Conservation (phyloP, 768 basidiomycete species). For the Atractiella rhizophila region DNA sequence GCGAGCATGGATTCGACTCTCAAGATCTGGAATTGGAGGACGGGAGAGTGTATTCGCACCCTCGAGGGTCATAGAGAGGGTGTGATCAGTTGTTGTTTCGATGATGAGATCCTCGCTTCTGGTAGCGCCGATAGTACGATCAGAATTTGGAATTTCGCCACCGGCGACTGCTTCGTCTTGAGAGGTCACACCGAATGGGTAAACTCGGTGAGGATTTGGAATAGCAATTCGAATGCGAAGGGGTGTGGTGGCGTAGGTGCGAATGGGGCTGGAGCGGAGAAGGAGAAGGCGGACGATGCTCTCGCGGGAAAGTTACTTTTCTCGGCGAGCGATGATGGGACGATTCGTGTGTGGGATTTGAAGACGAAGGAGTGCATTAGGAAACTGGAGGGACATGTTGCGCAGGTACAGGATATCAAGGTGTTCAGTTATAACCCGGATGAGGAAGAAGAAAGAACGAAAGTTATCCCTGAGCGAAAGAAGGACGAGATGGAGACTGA, state of each 20-base stretch:
- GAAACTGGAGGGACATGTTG: constrained; percentile 67
- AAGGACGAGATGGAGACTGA: constrained; percentile 21
- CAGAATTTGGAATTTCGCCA: constrained; percentile 58
- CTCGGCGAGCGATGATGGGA: constrained; percentile 83
- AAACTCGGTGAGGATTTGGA: constrained; percentile 75
- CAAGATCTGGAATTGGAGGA: constrained; percentile 87
- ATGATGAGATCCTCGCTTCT: constrained; percentile 69
- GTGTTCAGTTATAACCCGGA: constrained; percentile 46
- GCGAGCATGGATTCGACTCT: constrained; percentile 69
- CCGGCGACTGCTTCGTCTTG: constrained; percentile 70
- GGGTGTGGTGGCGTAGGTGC: no score
- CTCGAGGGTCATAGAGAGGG: constrained; percentile 75
- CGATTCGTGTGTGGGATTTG: constrained; percentile 85
- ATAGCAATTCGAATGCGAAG: no score
- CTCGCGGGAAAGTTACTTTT: constrained; percentile 75
- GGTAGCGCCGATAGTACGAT: constrained; percentile 87
- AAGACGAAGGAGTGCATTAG: constrained; percentile 50
- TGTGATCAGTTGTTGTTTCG: constrained; percentile 72
- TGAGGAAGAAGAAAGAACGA: no score
- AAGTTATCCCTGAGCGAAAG: no score
- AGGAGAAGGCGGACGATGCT: constrained; percentile 10
- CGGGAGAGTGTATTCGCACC: constrained; percentile 61
- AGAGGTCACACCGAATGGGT: constrained; percentile 91
- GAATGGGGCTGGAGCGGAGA: constrained; percentile 1
- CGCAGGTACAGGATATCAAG: constrained; percentile 76